Evolutionary conservation across 495 filamentous ascomycete genomes (phyloP).

Genomic region (Lophiostoma macrostomum): DNA sequence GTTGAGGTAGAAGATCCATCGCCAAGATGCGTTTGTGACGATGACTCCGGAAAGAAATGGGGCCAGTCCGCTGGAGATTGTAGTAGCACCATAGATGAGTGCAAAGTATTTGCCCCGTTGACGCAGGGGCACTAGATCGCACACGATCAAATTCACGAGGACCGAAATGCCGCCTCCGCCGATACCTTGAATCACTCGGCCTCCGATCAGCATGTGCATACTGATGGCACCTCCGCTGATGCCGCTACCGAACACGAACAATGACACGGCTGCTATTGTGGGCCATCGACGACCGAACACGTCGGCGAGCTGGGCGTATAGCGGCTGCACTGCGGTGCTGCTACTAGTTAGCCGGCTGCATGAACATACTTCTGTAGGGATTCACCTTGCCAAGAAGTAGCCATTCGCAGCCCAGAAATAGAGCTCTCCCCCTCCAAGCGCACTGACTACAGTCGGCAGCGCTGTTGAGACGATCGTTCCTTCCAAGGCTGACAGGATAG

Average conservation of each 20-base stretch:
- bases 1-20: conserved; percentile 35
- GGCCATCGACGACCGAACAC: conserved; percentile 26
- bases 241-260: conserved; percentile 25
- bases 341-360: no score
- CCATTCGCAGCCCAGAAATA: conserved; percentile 49
- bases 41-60: conserved; percentile 43
- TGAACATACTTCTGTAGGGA: no score
- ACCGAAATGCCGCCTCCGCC: conserved; percentile 27
- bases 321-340: conserved; percentile 23
- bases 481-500: conserved; percentile 44
- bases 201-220: conserved; percentile 25
- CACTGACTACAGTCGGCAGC: conserved; percentile 42
- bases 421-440: conserved; percentile 35
- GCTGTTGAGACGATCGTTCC: conserved; percentile 44
- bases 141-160: conserved; percentile 40
- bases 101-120: conserved; percentile 42
- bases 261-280: conserved; percentile 9
- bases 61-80: conserved; percentile 38
- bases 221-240: conserved; percentile 14
- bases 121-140: conserved; percentile 44
- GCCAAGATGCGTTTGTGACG: conserved; percentile 27
- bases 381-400: conserved; percentile 46
- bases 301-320: conserved; percentile 24
- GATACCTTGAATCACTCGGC: conserved; percentile 24
- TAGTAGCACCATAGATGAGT: conserved; percentile 30